These are phyloP conservation scores for Cordia subcordata DNA, from an alignment of 257 asterid genomes.

Conservation along the genomic window DNA sequence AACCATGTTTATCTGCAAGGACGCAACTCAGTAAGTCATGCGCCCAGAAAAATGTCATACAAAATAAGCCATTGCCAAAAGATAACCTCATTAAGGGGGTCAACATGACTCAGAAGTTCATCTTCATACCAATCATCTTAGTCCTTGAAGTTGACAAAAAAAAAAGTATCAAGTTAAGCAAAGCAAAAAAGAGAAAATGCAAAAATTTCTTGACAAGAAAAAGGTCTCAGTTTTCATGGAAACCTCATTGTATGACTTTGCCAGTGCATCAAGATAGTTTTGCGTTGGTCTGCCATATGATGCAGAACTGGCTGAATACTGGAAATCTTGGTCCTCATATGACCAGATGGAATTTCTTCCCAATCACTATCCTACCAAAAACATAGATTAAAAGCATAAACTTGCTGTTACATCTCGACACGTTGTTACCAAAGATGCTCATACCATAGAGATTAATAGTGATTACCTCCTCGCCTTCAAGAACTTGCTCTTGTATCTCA, in stretches of 20 bases:
- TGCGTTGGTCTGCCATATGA: conserved; percentile 62
- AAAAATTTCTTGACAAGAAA: conserved; percentile 1
- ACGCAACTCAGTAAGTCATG: not conserved
- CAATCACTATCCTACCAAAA: conserved; percentile 75
- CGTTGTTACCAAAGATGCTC: conserved; percentile 3
- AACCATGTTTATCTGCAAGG: conserved; percentile 66
- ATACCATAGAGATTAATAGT: not conserved
- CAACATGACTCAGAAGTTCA: conserved; percentile 62
- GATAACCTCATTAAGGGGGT: conserved; percentile 80
- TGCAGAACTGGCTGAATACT: conserved; percentile 44
- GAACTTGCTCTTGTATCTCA: conserved; percentile 82
- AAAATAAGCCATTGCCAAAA: not conserved
- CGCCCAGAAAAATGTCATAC: not conserved
- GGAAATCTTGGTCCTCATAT: conserved; percentile 32
- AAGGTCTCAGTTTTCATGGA: not conserved
- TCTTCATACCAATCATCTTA: conserved; percentile 65
- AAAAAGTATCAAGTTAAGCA: conserved; percentile 7
- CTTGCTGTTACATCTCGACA: conserved; percentile 7
- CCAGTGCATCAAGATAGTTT: conserved; percentile 79
- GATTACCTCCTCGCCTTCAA: conserved; percentile 59
- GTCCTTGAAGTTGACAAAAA: conserved; percentile 33
- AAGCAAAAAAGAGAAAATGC: not conserved
- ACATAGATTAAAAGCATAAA: conserved; percentile 14
- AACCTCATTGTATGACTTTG: conserved; percentile 80
- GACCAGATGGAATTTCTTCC: conserved; percentile 70